A percentile compares a stretch with the other conserved stretches of the same genome.
phyloP scores from a whole-genome alignment of 2,329 filamentous ascomycete genomes.

The Paraphoma sp. region DNA sequence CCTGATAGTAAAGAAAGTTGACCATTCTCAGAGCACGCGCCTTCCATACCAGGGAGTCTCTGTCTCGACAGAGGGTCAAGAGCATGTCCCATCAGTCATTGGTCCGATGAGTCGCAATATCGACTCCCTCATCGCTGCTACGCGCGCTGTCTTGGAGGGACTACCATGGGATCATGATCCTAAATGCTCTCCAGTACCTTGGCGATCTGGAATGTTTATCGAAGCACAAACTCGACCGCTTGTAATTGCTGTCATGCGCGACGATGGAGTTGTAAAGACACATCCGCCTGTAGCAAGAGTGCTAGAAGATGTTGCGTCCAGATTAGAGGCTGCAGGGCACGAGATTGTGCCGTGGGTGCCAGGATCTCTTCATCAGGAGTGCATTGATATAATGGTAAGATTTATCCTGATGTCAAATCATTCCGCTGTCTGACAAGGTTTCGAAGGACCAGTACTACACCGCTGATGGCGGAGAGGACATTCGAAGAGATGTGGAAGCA shows the following conservation, averaged over 20 bases:
- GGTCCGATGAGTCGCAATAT: constrained; percentile 65
- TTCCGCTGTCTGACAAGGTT: background rate
- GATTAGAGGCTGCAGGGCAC: constrained; percentile 58
- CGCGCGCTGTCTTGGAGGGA: constrained; percentile 55
- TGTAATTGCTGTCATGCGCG: constrained; percentile 58
- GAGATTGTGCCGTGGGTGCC: constrained; percentile 62
- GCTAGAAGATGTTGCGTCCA: constrained; percentile 46
- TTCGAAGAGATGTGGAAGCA: constrained; percentile 59
- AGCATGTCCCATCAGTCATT: constrained; percentile 68
- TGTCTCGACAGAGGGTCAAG: constrained; percentile 69
- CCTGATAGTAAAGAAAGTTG: background rate
- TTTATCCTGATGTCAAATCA: background rate
- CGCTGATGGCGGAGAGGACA: constrained; percentile 69
- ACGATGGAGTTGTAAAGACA: constrained; percentile 62
- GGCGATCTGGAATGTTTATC: constrained; percentile 57
- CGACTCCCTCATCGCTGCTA: constrained; percentile 58
- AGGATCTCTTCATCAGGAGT: constrained; percentile 59
- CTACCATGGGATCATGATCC: constrained; percentile 64
- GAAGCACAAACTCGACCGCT: constrained; percentile 53
- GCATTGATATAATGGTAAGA: constrained; percentile 61
- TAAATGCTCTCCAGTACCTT: constrained; percentile 60
- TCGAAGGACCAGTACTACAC: constrained; percentile 66
- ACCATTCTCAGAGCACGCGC: constrained; percentile 56
- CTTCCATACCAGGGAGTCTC: constrained; percentile 65
- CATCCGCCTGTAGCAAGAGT: constrained; percentile 62